Conservation (phyloP, 768 basidiomycete species). For the Termitomyces titanicus region DNA sequence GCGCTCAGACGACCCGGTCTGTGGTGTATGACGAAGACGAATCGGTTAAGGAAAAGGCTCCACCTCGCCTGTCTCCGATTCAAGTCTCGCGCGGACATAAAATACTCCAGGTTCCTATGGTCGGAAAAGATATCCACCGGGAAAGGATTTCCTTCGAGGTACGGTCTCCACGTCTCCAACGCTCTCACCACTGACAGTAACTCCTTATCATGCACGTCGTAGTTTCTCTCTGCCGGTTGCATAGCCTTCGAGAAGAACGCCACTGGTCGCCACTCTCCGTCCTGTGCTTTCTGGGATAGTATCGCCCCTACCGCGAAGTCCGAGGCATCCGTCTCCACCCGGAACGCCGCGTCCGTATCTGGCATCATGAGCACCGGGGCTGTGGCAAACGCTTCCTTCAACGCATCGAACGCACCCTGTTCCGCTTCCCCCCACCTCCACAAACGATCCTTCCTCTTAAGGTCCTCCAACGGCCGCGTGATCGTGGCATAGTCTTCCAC, state of each 20-base stretch:
- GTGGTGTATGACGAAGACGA: conserved; percentile 21
- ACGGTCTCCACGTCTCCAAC: conserved; percentile 18
- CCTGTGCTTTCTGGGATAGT: conserved; percentile 16
- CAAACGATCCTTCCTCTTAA: background rate
- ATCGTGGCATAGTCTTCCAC: background rate
- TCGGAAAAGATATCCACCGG: conserved; percentile 12
- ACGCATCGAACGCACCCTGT: conserved; percentile 21
- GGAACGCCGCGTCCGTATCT: background rate
- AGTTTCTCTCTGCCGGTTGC: conserved; percentile 31
- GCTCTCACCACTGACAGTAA: conserved; percentile 38
- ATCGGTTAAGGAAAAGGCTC: conserved; percentile 26
- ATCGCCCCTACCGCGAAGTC: conserved; percentile 11
- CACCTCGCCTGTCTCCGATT: conserved; percentile 35
- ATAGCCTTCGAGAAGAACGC: conserved; percentile 22
- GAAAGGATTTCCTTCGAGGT: background rate
- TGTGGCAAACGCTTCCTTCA: conserved; percentile 23
- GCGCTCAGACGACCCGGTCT: conserved; percentile 11
- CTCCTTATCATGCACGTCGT: conserved; percentile 39
- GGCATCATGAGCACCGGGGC: conserved; percentile 22
- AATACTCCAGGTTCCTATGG: conserved; percentile 18
- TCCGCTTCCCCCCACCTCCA: conserved; percentile 3
- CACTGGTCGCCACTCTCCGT: conserved; percentile 24
- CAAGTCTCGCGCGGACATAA: background rate
- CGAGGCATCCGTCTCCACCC: conserved; percentile 7
- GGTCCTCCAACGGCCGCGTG: background rate